Evolutionary conservation across 2,329 filamentous ascomycete genomes (phyloP).

Genomic region (Colletotrichum chrysophilum): DNA sequence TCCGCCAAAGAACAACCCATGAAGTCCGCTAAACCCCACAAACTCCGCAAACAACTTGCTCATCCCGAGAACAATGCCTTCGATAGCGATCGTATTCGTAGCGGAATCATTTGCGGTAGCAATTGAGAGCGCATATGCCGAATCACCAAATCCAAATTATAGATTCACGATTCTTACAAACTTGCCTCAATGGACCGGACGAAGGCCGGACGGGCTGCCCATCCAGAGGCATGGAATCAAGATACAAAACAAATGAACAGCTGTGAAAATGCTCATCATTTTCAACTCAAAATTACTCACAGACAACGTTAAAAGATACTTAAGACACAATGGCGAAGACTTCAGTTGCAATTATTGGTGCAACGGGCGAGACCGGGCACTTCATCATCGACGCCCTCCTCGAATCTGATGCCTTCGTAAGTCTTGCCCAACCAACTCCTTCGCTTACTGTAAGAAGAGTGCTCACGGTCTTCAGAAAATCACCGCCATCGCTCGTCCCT

Average conservation of each 20-base stretch:
- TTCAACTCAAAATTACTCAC: neutral
- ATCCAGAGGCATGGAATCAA: rapidly evolving
- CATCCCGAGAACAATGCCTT: neutral
- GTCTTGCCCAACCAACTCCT: neutral
- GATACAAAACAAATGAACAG: neutral
- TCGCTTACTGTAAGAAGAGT: neutral
- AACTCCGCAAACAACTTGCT: neutral
- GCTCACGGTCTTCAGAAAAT: constrained; percentile 42
- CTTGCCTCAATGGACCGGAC: neutral
- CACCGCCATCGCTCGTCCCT: constrained; percentile 51
- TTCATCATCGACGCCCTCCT: constrained; percentile 43
- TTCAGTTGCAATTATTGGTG: constrained; percentile 41
- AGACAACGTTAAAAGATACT: neutral
- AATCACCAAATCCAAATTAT: neutral
- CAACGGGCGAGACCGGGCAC: constrained; percentile 44
- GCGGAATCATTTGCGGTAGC: neutral
- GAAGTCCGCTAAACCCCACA: neutral
- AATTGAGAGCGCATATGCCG: neutral
- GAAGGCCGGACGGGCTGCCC: neutral
- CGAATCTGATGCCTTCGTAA: constrained; percentile 30
- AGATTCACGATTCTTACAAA: neutral
- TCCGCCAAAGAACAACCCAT: neutral
- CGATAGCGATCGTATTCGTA: neutral
- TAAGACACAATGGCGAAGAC: neutral
- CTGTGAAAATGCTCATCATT: rapidly evolving